A percentile compares a stretch with the other conserved stretches of the same genome.
Evolutionary conservation across 305 asterid genomes (phyloP).

Genomic region (Rubia peregrina): DNA sequence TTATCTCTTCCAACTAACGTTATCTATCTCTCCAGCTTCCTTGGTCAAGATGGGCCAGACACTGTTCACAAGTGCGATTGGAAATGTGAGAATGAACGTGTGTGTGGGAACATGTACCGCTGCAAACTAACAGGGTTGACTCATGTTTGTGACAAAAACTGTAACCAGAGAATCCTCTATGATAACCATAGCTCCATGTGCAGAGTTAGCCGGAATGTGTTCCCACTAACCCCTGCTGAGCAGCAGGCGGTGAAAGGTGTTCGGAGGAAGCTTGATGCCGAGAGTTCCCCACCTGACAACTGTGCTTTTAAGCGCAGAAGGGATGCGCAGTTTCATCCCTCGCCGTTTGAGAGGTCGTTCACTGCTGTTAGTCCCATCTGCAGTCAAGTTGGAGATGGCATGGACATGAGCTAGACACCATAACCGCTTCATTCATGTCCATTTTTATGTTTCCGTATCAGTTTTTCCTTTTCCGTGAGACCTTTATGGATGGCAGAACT

Average conservation of each 20-base stretch:
- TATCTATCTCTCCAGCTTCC: conserved; percentile 82
- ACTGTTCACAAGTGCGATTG: conserved; percentile 95
- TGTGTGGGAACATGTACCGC: conserved; percentile 89
- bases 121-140: conserved; percentile 89
- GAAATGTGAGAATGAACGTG: conserved; percentile 80
- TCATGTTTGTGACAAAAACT: conserved; percentile 94
- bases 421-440: conserved; percentile 28
- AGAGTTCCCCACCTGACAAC: conserved; percentile 50
- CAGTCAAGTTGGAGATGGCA: conserved; percentile 82
- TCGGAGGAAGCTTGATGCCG: conserved; percentile 76
- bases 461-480: conserved; percentile 28
- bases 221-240: conserved; percentile 62
- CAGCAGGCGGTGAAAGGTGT: conserved; percentile 82
- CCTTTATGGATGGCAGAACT: conserved; percentile 35
- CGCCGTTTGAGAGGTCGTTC: conserved; percentile 84
- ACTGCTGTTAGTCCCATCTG: conserved; percentile 72
- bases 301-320: conserved; percentile 85
- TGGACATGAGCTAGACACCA: conserved; percentile 74
- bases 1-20: conserved; percentile 75
- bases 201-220: conserved; percentile 71
- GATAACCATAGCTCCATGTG: conserved; percentile 90
- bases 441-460: conserved; percentile 21
- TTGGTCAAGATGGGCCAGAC: conserved; percentile 96
- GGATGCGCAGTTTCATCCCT: conserved; percentile 72
- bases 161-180: conserved; percentile 84